Base-by-base conservation (phyloP, 139 green algal genomes). In the Chlamydomonas incerta region DNA sequence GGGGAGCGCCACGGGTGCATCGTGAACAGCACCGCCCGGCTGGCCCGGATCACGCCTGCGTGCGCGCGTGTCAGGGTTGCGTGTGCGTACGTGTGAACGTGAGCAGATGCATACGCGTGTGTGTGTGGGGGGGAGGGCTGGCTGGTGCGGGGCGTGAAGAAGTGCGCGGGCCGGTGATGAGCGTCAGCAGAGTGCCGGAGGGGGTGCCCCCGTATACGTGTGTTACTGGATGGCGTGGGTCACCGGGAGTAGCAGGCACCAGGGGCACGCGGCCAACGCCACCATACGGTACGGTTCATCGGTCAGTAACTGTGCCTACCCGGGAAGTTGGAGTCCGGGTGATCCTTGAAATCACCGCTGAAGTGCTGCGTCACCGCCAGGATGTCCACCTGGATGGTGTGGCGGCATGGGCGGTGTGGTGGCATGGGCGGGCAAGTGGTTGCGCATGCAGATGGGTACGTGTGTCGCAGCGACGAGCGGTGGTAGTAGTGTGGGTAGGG, bases 341-440 rank as follows among this genome's bases (percentile, higher is more conserved):
- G 80, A 33, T 80, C 47, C 20, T 58, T 55, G 67, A 86, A 86
- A 50, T 86, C 80, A 17, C 80, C 80, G 13, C 47, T 80, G 80
- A 86, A 86, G 80, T 86, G 74, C 69, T 86, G 80, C 24, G 41
- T 70, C 33, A 86, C 80, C 21, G 77, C 60, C 15, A 84, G 41
- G 37, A 84, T 84, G 77, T 84, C 77, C 20, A 84, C 50, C 77
- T 72, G 67, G 2, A n/a, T 28, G 58, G 52, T 15, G 52, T 13
- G 20, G 11, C 28, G 21, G 58, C 21, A 66, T n/a, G 17, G 21
- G 58, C 58, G 20, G 21, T 6, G 21, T 28, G 58, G 8, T 11
- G 8, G 8, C 21, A 20, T 29, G 8, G 20, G 58, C 21, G 8
- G 58, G 21, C 21, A 29, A 29, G 11, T 6, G 20, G 58, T 66